A percentile compares a stretch with the other conserved stretches of the same genome.
Conservation (phyloP, 73 alveolate genomes). For the Paramecium primaurelia region DNA sequence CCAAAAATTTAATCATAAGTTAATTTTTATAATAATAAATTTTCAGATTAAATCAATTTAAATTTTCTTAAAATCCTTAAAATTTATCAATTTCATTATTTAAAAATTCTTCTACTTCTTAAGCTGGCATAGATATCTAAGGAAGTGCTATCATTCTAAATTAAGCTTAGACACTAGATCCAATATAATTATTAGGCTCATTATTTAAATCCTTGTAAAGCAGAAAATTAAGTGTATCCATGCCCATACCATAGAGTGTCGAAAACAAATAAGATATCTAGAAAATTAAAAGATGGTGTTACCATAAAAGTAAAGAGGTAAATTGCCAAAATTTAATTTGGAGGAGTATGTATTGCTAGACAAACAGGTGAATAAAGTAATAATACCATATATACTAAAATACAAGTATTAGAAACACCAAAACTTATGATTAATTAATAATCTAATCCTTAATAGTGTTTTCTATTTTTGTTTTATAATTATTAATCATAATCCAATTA, state of each 20-base stretch:
- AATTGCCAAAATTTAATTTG: neutral
- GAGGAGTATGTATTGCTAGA: neutral
- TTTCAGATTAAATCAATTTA: neutral
- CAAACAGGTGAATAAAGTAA: neutral
- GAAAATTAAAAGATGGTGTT: neutral
- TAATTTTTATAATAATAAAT: neutral
- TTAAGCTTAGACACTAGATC: neutral
- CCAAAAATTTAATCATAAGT: neutral
- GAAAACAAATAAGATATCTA: slow-evolving; percentile 9
- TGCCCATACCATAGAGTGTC: neutral
- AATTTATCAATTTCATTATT: neutral
- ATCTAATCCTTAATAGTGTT: neutral
- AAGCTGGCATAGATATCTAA: neutral
- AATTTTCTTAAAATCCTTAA: neutral
- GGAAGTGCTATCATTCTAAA: neutral
- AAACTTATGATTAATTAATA: neutral
- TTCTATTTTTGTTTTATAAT: neutral
- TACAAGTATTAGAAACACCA: neutral
- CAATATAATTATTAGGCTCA: neutral
- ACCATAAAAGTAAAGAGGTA: neutral
- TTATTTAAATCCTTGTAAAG: neutral
- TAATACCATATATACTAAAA: neutral
- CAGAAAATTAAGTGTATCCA: neutral
- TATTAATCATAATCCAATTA: neutral
- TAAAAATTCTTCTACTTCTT: neutral